These are phyloP conservation scores for Lactifluus volemus DNA, from an alignment of 768 basidiomycete species.

Conservation along the genomic window DNA sequence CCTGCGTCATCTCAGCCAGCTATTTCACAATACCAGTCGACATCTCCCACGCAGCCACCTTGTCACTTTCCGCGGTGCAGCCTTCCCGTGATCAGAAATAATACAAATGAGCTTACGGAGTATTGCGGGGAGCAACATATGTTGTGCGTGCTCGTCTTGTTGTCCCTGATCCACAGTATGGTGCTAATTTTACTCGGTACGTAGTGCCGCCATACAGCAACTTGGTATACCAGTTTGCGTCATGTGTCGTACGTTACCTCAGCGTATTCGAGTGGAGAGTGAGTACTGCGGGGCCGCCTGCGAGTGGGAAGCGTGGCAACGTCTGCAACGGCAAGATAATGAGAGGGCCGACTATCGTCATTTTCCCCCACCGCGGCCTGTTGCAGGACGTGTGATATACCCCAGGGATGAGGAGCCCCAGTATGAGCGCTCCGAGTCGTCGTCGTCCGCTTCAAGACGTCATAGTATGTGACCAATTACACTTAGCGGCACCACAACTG, in stretches of 20 bases:
- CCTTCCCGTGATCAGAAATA: neutral
- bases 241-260: slow-evolving; percentile 1
- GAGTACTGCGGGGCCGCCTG: slow-evolving; percentile 7
- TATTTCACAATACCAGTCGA: no score
- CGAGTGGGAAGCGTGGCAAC: neutral
- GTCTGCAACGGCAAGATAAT: no score
- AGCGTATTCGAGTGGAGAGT: neutral
- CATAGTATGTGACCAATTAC: neutral
- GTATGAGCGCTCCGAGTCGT: no score
- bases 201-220: neutral
- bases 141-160: neutral
- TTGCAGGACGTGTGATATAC: no score
- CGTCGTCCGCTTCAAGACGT: no score
- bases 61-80: neutral
- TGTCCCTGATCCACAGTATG: neutral
- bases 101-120: neutral
- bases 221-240: neutral
- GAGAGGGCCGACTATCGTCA: no score
- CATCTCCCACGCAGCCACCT: no score
- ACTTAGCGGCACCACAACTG: neutral
- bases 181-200: neutral
- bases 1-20: no score
- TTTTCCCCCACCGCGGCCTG: no score
- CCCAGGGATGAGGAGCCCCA: no score
- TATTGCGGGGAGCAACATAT: slow-evolving; percentile 6